Base-by-base conservation (phyloP, 164 flowering plant species). In the Litsea cubeba region DNA sequence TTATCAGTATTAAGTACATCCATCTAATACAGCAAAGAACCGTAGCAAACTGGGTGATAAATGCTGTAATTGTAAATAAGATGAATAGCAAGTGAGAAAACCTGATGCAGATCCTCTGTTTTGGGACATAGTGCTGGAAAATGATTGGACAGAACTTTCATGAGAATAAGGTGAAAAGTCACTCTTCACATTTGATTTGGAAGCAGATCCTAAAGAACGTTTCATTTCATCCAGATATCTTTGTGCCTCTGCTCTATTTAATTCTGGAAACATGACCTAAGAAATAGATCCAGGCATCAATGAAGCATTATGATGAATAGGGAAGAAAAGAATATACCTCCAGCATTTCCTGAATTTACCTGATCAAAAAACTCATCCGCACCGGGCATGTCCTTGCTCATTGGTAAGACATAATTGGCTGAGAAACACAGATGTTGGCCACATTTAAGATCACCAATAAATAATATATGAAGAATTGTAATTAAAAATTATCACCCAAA, bases 291-390 rank as follows among this genome's bases (percentile, higher is more conserved):
- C 71, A 68, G 68, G 14, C 1, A 24, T 81, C 64, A 74, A 28
- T 25, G 64, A 15, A 50, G 40, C 20, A 26, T 22, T 23, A 14
- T 23, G 28, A 70, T 20, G 35, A 57, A 71, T 54, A 15, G 32
- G 58, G 25, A 20, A 12, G 26, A 46, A n/a, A 20, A 65, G 18
- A 64, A 40, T 22, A 49, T n/a, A 25, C 8, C 12, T 71, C 28
- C 8, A 24, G 30, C 3, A 11, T 28, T 66, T 20, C 28, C 28
- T 25, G 26, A 66, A 30, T 30, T 54, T 77, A 88, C 91, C 90
- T 87, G 68, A 83, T 89, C 89, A 77, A 89, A 89, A 69, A 73
- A 70, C 77, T 89, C 93, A 82, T 84, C 88, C 20, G 88, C 72
- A 64, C 76, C 76, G 73, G 79, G 84, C 84, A 85, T 87, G 81